A percentile compares a stretch with the other conserved stretches of the same genome.
Conservation (phyloP, 257 asterid species). For the Nicotiana otophora region DNA sequence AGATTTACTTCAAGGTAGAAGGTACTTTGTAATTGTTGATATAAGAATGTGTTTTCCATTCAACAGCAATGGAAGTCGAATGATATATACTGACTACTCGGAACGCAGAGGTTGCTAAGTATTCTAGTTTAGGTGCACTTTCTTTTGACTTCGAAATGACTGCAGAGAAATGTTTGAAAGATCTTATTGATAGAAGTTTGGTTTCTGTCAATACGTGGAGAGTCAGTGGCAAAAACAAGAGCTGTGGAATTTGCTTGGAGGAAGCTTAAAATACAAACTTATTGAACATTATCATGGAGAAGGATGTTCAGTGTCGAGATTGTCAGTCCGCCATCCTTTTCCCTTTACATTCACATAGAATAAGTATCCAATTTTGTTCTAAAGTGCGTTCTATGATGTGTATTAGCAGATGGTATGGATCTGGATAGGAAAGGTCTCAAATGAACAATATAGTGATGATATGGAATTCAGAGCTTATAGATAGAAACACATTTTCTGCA, state of each 20-base stretch:
- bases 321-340: no score
- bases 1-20: neutral
- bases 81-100: slow-evolving; percentile 11
- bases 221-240: slow-evolving; percentile 7
- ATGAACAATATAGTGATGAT: neutral
- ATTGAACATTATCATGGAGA: neutral
- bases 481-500: slow-evolving; percentile 63
- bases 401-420: neutral
- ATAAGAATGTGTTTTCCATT: slow-evolving; percentile 4
- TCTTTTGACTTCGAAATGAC: slow-evolving; percentile 5
- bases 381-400: neutral
- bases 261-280: slow-evolving; percentile 6
- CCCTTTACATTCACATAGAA: no score
- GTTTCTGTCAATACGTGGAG: neutral
- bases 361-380: no score
- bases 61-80: slow-evolving; percentile 11
- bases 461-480: neutral
- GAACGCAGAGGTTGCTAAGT: neutral
- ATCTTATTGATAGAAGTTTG: neutral
- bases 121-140: neutral
- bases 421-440: no score
- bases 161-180: slow-evolving; percentile 11
- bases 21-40: slow-evolving; percentile 17
- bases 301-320: no score
- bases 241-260: slow-evolving; percentile 13